Conservation (phyloP, 352 stramenopile genomes). For the Phytophthora parvispora region DNA sequence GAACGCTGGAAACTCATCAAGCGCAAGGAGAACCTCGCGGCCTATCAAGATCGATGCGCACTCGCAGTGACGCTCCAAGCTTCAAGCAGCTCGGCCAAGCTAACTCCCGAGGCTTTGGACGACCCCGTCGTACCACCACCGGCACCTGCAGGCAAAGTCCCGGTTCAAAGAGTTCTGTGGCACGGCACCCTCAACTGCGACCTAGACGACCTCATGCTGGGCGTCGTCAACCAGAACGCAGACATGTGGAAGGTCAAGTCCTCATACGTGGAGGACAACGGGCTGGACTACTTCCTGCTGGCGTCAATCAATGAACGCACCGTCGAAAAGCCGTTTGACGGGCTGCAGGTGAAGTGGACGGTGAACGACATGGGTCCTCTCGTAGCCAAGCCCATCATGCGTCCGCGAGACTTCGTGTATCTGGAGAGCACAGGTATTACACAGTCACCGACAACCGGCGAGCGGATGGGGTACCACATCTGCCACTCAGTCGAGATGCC, state of each 20-base stretch:
- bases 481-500: slow-evolving; percentile 53
- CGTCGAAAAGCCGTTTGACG: slow-evolving; percentile 36
- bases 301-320: slow-evolving; percentile 32
- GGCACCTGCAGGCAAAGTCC: slow-evolving; percentile 6
- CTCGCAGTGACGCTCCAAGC: slow-evolving; percentile 39
- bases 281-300: slow-evolving; percentile 37
- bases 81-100: slow-evolving; percentile 32
- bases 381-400: slow-evolving; percentile 35
- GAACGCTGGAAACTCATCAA: slow-evolving; percentile 63
- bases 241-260: slow-evolving; percentile 56
- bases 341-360: slow-evolving; percentile 49
- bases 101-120: slow-evolving; percentile 1
- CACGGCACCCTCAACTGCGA: slow-evolving; percentile 56
- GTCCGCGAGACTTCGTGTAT: slow-evolving; percentile 52
- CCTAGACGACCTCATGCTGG: slow-evolving; percentile 57
- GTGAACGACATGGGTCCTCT: slow-evolving; percentile 45
- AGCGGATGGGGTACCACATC: slow-evolving; percentile 64
- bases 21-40: slow-evolving; percentile 53
- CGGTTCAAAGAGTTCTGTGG: slow-evolving; percentile 33
- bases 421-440: slow-evolving; percentile 58
- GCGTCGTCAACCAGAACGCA: slow-evolving; percentile 38
- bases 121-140: slow-evolving; percentile 28
- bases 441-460: slow-evolving; percentile 32
- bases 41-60: slow-evolving; percentile 55
- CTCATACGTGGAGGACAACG: slow-evolving; percentile 55